Evolutionary conservation across 179 eudicot species (phyloP), one percentile per base, ranked within the genome.

Genomic region (Dionaea muscipula): DNA sequence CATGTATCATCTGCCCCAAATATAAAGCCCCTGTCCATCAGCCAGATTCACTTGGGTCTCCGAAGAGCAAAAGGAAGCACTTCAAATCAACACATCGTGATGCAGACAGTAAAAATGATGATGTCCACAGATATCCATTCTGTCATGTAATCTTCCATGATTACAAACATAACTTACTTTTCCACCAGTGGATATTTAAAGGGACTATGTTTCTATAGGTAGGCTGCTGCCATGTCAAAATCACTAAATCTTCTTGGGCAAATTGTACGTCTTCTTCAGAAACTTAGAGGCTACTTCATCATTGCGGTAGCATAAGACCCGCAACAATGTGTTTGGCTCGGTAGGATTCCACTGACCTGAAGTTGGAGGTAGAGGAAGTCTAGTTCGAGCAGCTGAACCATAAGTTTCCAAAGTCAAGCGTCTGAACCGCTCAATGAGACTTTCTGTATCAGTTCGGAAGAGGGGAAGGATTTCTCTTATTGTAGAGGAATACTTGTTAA

Each of bases 281-380:
- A 86, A 91, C 70, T 63, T 91, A 0, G 98, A 66, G 53, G 98
- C 95, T 4, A 74, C 76, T 21, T 82, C 94, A 65, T 86, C 98
- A 33, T 91, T 86, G 60, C 98, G 73, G 65, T 82, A 81, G 63
- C 98, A 91, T 60, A 91, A 64, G 31, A 91, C 91, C n/a, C 98
- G 90, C 53, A 91, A 61, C 46, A 91, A 68, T 0, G 98, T 91
- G 72, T 91, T 91, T 21, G 98, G 87, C 39, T 91, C 98, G n/a
- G 82, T 70, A 4, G 94, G 77, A 41, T 65, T 82, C 98, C 98
- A 91, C 26, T 86, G 80, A 57, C 94, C 94, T 3, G 98, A 76
- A 51, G 98, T 91, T 35, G 95, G 84, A 33, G 98, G 98, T 38
- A 91, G 68, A 7, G 98, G 98, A 46, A 84, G 84, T 62, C 82